Conservation (phyloP, 441 rosid species). For the Breynia disticha region DNA sequence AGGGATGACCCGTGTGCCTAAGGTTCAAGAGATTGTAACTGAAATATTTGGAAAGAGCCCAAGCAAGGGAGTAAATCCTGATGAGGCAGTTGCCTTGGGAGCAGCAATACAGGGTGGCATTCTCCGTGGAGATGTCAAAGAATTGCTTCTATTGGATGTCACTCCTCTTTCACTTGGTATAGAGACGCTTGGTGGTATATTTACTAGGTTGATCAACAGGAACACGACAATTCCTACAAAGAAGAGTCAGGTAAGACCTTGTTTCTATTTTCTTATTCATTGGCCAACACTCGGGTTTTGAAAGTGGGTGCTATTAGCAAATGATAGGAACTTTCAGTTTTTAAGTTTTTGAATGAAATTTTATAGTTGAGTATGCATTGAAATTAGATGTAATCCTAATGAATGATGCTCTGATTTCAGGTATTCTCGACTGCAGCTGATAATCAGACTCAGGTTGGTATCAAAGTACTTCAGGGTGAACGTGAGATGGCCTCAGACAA, state of each 20-base stretch:
- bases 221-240: conserved; percentile 96
- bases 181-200: conserved; percentile 91
- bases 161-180: conserved; percentile 94
- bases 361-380: not conserved
- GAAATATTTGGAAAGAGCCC: conserved; percentile 85
- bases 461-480: conserved; percentile 93
- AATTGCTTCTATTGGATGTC: conserved; percentile 78
- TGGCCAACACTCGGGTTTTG: not conserved
- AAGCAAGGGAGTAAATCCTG: conserved; percentile 94
- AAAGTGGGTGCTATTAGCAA: no score
- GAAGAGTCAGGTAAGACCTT: conserved; percentile 73
- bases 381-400: not conserved
- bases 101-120: conserved; percentile 98
- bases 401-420: conserved; percentile 23
- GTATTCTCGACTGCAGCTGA: conserved; percentile 95
- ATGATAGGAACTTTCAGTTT: no score
- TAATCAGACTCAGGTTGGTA: conserved; percentile 94
- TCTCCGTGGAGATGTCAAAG: conserved; percentile 95
- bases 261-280: not conserved
- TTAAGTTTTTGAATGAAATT: no score
- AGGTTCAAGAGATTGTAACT: conserved; percentile 68
- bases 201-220: conserved; percentile 71
- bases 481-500: conserved; percentile 93
- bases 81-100: conserved; percentile 96
- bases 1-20: conserved; percentile 97